These are phyloP conservation scores for Tricholoma matsutake DNA, from an alignment of 768 basidiomycete genomes.

Conservation along the genomic window DNA sequence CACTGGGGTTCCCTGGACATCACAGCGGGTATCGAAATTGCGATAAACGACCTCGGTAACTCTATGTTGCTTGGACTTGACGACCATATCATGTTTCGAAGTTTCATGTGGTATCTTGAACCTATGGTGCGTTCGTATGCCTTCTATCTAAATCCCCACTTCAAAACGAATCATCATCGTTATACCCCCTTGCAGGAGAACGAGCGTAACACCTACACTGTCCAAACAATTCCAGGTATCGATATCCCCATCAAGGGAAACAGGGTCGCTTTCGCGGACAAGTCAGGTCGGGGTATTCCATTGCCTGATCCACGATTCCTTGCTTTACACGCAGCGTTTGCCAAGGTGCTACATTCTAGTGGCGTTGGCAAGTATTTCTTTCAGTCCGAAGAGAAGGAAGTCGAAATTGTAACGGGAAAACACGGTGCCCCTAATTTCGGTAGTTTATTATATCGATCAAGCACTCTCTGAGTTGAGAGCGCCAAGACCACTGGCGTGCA, in stretches of 20 bases:
- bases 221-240: neutral
- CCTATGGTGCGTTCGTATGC: neutral
- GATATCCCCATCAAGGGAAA: neutral
- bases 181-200: neutral
- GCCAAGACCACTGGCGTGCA: too few relatives aligned
- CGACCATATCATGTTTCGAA: neutral
- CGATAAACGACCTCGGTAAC: neutral
- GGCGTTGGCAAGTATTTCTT: conserved; percentile 24
- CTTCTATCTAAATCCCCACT: too few relatives aligned
- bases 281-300: conserved; percentile 8
- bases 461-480: too few relatives aligned
- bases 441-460: too few relatives aligned
- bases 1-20: neutral
- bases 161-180: too few relatives aligned
- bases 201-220: neutral
- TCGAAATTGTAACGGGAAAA: too few relatives aligned
- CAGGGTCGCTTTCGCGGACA: neutral
- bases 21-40: neutral
- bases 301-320: conserved; percentile 27
- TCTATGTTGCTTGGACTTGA: neutral
- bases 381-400: too few relatives aligned
- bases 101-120: neutral
- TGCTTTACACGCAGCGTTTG: conserved; percentile 28
- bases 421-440: too few relatives aligned
- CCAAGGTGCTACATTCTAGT: conserved; percentile 27